Conservation (phyloP, 345 rosid species). For the Dimocarpus longan region DNA sequence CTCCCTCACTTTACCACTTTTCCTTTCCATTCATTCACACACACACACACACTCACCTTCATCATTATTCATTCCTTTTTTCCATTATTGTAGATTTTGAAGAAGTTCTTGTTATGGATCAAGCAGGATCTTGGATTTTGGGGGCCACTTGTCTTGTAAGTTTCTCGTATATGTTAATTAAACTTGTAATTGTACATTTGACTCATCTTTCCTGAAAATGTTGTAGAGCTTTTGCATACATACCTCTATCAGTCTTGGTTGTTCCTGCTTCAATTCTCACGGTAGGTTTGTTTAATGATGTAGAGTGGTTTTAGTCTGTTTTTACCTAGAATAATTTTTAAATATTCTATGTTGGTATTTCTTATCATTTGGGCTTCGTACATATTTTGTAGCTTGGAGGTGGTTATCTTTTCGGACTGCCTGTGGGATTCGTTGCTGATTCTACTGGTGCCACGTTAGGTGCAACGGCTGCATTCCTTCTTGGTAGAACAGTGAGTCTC, state of each 20-base stretch:
- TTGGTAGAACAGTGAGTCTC: constrained; percentile 39
- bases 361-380: not conserved
- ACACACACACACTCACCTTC: not conserved
- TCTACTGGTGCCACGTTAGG: constrained; percentile 32
- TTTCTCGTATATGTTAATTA: constrained; percentile 5
- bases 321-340: no score
- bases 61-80: constrained; percentile 1
- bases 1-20: not conserved
- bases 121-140: constrained; percentile 60
- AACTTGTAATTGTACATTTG: not conserved
- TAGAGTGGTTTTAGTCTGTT: not conserved
- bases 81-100: constrained; percentile 39
- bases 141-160: constrained; percentile 64
- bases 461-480: constrained; percentile 36
- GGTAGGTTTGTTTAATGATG: constrained; percentile 29
- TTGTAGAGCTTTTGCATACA: constrained; percentile 48
- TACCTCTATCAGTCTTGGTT: constrained; percentile 53
- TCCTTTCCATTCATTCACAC: not conserved
- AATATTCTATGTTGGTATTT: not conserved
- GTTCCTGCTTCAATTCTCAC: constrained; percentile 64
- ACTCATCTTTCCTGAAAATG: not conserved
- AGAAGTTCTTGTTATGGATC: constrained; percentile 54
- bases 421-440: constrained; percentile 31
- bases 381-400: constrained; percentile 28
- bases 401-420: constrained; percentile 33